Percentiles rank a stretch among this genome's conserved stretches.
Conservation (phyloP, 345 rosid genomes). For the Pseudoturritis turrita region DNA sequence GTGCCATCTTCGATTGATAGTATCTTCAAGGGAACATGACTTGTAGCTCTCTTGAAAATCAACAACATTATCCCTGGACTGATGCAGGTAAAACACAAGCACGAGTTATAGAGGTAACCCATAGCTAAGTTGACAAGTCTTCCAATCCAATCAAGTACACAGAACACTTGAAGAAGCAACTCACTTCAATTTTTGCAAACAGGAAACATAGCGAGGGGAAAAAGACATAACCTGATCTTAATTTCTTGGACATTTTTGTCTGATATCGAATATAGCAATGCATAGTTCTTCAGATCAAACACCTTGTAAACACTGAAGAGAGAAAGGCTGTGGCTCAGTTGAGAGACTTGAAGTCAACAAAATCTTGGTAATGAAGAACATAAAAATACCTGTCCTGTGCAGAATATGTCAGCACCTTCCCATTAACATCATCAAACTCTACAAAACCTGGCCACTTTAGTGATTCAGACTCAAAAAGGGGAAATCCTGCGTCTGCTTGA, state of each 20-base stretch:
- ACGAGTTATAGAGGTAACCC: not conserved
- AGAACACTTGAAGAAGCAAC: constrained; percentile 20
- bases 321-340: not conserved
- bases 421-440: constrained; percentile 90
- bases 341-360: constrained; percentile 1
- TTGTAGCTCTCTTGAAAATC: constrained; percentile 67
- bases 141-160: not conserved
- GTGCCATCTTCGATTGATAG: constrained; percentile 91
- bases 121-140: not conserved
- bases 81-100: constrained; percentile 22
- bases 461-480: constrained; percentile 79
- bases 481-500: constrained; percentile 72
- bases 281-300: constrained; percentile 82
- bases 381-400: constrained; percentile 65
- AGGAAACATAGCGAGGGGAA: not conserved
- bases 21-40: constrained; percentile 81
- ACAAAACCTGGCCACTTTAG: constrained; percentile 93
- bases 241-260: constrained; percentile 81
- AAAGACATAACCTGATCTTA: constrained; percentile 66
- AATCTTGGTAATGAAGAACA: not conserved
- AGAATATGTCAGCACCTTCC: constrained; percentile 77
- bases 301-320: constrained; percentile 76
- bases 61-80: constrained; percentile 92
- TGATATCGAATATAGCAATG: constrained; percentile 72
- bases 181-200: constrained; percentile 43